Evolutionary conservation across 495 filamentous ascomycete genomes (phyloP), one percentile per base, ranked within the genome.

Genomic region (Hamigera avellanea): DNA sequence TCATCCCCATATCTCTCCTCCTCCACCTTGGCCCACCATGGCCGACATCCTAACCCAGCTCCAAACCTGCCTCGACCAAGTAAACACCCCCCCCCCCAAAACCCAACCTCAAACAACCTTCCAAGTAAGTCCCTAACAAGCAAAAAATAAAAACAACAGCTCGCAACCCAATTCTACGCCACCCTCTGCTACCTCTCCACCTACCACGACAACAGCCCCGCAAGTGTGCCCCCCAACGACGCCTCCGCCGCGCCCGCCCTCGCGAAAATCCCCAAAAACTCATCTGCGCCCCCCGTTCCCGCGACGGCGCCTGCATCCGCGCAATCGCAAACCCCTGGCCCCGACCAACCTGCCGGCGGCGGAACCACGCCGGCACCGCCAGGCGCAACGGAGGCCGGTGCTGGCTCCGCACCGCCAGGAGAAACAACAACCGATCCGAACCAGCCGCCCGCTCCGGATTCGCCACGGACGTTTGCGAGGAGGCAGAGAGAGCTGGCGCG

Each of bases 51-150:
- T 98, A 26, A 95, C 91, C 3, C 88, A 95, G 54, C 72, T 98
- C 27, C 91, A 98, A 66, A 87, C 93, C 55, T 83, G 85, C 54
- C 80, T 93, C 38, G 89, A 96, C 54, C 79, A 93, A 66, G 86
- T 89, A 64, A 29, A 42, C 35, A 25, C 27, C 23, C 30, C 28
- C 26, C 10, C 25, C 12, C 12, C 6, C 8, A 4, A 18, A 35
- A 19, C 21, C 30, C 27, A 33, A 39, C 26, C 19, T 26, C n/a
- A n/a, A n/a, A n/a, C n/a, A n/a, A n/a, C n/a, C 28, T 10, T n/a
- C 23, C 35, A 10, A 18, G 26, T 13, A 23, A 17, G 28, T 26
- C 29, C 12, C 14, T 26, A 36, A 39, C 21, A 39, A 34, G 23
- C 32, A 14, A 31, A 32, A 28, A 21, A 34, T 18, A 35, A 8